phyloP scores from a whole-genome alignment of 73 alveolate genomes.

The Breviolum minutum region DNA sequence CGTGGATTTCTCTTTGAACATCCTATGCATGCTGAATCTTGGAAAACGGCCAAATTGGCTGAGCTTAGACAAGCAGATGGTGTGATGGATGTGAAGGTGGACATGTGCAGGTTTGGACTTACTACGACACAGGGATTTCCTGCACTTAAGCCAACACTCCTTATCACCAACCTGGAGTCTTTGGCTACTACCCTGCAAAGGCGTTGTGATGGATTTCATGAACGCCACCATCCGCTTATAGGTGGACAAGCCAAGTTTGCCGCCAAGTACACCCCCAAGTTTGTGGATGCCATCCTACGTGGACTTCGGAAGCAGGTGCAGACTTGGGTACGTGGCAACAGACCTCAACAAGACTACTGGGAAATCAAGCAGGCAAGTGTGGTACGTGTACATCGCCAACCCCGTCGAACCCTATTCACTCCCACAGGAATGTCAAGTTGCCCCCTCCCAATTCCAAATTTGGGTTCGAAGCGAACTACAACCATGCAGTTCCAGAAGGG shows the following conservation, averaged over 20 bases:
- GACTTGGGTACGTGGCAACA: background rate
- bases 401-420: background rate
- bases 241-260: background rate
- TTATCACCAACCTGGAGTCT: background rate
- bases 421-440: background rate
- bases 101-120: background rate
- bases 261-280: background rate
- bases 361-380: background rate
- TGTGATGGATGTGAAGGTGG: background rate
- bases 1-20: slow-evolving; percentile 48
- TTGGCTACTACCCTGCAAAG: background rate
- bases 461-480: background rate
- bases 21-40: background rate
- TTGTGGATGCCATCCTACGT: slow-evolving; percentile 4
- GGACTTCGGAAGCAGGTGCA: background rate
- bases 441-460: background rate
- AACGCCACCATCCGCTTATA: background rate
- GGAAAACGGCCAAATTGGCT: background rate
- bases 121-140: background rate
- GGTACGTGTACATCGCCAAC: background rate
- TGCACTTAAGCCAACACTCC: background rate
- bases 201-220: background rate
- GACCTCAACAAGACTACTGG: background rate
- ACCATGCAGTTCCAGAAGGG: background rate
- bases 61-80: background rate